phyloP scores from a whole-genome alignment of 768 basidiomycete genomes.

The Pleurotus giganteus region DNA sequence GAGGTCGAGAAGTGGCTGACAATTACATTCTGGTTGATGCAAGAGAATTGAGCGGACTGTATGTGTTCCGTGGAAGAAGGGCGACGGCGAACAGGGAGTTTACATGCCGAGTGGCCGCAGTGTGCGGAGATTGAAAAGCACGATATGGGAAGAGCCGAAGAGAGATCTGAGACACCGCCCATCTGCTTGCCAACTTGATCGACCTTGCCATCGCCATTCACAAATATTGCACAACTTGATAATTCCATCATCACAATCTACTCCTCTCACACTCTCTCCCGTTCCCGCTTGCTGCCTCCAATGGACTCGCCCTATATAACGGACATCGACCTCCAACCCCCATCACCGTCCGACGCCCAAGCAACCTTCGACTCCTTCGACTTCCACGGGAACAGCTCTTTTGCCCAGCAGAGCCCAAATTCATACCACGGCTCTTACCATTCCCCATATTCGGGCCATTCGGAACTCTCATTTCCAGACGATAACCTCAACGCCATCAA shows the following conservation, averaged over 20 bases:
- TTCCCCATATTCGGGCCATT: slow-evolving; percentile 66
- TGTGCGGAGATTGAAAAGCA: neutral
- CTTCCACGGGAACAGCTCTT: slow-evolving; percentile 32
- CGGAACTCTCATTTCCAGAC: slow-evolving; percentile 61
- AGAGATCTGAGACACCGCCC: slow-evolving; percentile 2
- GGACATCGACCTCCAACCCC: slow-evolving; percentile 24
- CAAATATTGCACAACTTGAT: slow-evolving; percentile 4
- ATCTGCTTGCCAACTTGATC: neutral
- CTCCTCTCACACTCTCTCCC: neutral
- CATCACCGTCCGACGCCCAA: slow-evolving; percentile 19
- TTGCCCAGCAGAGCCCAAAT: slow-evolving; percentile 32
- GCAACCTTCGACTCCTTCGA: slow-evolving; percentile 21
- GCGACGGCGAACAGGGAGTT: neutral
- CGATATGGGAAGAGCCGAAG: neutral
- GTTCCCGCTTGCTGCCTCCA: neutral
- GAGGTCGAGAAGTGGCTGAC: too few relatives aligned
- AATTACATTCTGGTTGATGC: too few relatives aligned
- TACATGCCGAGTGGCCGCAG: neutral
- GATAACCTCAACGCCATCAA: slow-evolving; percentile 32
- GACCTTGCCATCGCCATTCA: neutral
- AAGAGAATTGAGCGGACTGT: too few relatives aligned
- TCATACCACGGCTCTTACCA: slow-evolving; percentile 67
- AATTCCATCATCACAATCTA: neutral
- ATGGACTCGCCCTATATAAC: slow-evolving; percentile 18
- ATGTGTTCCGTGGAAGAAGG: too few relatives aligned